phyloP scores from a whole-genome alignment of 306 rosid genomes.

The Vigna reflexopilosa region DNA sequence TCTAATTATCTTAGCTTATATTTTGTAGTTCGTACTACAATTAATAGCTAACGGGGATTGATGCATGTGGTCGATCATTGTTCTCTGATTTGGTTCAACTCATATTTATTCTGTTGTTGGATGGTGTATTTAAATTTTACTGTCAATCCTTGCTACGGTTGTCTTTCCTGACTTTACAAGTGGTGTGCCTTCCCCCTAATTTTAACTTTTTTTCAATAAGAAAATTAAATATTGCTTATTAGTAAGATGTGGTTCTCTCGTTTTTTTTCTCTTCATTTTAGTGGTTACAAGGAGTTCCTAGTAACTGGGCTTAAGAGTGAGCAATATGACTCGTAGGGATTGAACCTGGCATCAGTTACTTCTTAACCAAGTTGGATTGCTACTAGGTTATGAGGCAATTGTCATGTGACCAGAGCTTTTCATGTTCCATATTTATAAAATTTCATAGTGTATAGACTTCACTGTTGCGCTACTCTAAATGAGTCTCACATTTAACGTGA shows the following conservation, averaged over 20 bases:
- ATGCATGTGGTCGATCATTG: not conserved
- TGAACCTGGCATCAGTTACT: not conserved
- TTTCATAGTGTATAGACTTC: not conserved
- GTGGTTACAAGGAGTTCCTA: not conserved
- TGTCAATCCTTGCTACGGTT: not conserved
- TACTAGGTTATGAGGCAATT: not conserved
- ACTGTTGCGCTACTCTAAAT: slow-evolving; percentile 2
- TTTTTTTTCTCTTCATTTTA: not conserved
- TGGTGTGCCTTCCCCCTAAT: not conserved
- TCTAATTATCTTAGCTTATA: slow-evolving; percentile 4
- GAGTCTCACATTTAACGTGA: not conserved
- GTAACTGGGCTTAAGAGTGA: not conserved
- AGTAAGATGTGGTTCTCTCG: not conserved
- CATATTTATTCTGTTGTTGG: not conserved
- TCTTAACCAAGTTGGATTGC: not conserved
- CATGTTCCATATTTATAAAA: not conserved
- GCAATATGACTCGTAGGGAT: slow-evolving; percentile 1
- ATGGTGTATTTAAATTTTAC: not conserved
- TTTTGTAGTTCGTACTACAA: not conserved
- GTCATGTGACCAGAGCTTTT: slow-evolving; percentile 22
- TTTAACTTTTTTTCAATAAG: not conserved
- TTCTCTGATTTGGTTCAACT: not conserved
- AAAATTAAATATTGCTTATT: not conserved
- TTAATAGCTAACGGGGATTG: not conserved
- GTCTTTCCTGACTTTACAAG: not conserved